phyloP scores from a whole-genome alignment of 768 basidiomycete species.

The Gymnopilus junonius region DNA sequence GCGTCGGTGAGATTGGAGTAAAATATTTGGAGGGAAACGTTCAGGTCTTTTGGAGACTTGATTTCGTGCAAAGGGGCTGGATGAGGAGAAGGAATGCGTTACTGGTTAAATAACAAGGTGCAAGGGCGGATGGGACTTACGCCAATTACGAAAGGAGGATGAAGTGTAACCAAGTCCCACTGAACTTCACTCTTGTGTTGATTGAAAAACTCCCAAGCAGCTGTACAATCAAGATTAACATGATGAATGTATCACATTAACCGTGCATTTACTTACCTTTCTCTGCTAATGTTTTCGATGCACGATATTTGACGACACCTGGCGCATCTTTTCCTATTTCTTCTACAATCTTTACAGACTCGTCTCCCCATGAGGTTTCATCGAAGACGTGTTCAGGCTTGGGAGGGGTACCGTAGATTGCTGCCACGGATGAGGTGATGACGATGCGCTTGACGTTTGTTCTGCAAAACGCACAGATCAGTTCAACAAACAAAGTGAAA shows the following conservation, averaged over 20 bases:
- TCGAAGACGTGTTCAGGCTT: slow-evolving; percentile 13
- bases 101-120: background rate
- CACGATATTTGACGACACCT: slow-evolving; percentile 45
- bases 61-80: background rate
- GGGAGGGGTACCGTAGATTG: background rate
- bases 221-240: slow-evolving; percentile 20
- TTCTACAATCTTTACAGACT: slow-evolving; percentile 45
- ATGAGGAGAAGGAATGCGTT: no score
- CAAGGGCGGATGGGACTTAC: background rate
- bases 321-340: slow-evolving; percentile 46
- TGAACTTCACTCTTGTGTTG: slow-evolving; percentile 44
- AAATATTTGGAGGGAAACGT: slow-evolving; percentile 12
- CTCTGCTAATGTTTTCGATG: slow-evolving; percentile 72
- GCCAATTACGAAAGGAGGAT: slow-evolving; percentile 53
- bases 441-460: slow-evolving; percentile 60
- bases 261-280: slow-evolving; percentile 37
- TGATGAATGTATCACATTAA: background rate
- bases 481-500: background rate
- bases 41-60: background rate
- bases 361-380: slow-evolving; percentile 68
- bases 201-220: slow-evolving; percentile 47
- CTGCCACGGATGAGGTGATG: slow-evolving; percentile 57
- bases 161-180: slow-evolving; percentile 58
- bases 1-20: slow-evolving; percentile 26
- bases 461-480: slow-evolving; percentile 22